Percentiles rank a stretch among this genome's conserved stretches.
Conservation (phyloP, 164 flowering plant species). For the Macadamia tetraphylla region DNA sequence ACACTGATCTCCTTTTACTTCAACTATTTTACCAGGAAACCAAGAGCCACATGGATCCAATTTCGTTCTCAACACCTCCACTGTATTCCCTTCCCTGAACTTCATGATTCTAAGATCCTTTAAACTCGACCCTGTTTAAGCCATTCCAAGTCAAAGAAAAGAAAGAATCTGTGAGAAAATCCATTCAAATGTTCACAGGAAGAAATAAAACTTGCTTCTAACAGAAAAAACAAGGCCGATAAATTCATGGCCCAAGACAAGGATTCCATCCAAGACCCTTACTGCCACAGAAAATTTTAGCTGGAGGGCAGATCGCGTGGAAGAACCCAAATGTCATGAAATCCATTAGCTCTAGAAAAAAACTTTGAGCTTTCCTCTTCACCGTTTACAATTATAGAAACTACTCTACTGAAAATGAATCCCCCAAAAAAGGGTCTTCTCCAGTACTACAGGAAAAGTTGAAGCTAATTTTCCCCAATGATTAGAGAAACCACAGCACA, state of each 20-base stretch:
- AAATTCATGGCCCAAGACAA: too few relatives aligned
- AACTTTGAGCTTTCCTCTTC: neutral
- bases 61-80: slow-evolving; percentile 28
- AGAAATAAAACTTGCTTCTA: neutral
- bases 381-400: too few relatives aligned
- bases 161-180: neutral
- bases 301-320: neutral
- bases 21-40: slow-evolving; percentile 28
- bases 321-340: neutral
- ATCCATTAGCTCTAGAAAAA: neutral
- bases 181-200: neutral
- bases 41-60: slow-evolving; percentile 21
- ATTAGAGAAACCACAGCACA: neutral
- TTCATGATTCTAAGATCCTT: slow-evolving; percentile 14
- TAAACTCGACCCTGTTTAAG: slow-evolving; percentile 5
- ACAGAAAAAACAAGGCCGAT: neutral
- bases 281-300: neutral
- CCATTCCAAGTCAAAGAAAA: slow-evolving; percentile 6
- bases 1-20: slow-evolving; percentile 14
- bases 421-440: too few relatives aligned
- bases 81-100: slow-evolving; percentile 23
- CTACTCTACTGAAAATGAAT: too few relatives aligned
- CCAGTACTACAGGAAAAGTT: neutral
- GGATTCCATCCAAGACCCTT: too few relatives aligned
- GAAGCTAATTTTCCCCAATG: neutral